phyloP scores from a whole-genome alignment of 106 monocot species.

The Alisma plantagoaquatica region DNA sequence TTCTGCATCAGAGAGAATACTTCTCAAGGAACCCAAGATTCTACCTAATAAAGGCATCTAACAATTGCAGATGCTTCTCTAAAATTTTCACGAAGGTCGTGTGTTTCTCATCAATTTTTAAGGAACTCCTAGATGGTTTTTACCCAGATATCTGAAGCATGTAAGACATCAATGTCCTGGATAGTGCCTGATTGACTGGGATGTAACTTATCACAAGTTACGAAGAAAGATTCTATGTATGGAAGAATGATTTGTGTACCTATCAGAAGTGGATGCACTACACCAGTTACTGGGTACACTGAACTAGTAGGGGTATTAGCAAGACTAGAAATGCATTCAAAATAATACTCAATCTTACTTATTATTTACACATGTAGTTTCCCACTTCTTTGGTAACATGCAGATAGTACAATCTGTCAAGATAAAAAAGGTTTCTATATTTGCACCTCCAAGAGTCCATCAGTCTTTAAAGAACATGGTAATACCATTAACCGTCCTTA shows the following conservation, averaged over 20 bases:
- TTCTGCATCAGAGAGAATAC: slow-evolving; percentile 89
- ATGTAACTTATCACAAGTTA: slow-evolving; percentile 80
- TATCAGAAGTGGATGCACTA: slow-evolving; percentile 61
- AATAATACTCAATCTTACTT: slow-evolving; percentile 73
- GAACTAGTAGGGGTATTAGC: slow-evolving; percentile 19
- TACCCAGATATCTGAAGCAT: slow-evolving; percentile 35
- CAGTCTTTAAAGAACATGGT: too few species aligned
- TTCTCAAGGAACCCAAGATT: slow-evolving; percentile 94
- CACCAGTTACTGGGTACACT: slow-evolving; percentile 24
- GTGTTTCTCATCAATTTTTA: slow-evolving; percentile 62
- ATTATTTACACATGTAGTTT: too few species aligned
- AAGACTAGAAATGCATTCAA: slow-evolving; percentile 48
- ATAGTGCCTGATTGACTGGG: slow-evolving; percentile 36
- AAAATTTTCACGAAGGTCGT: slow-evolving; percentile 74
- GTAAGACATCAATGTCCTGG: slow-evolving; percentile 28
- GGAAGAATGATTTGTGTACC: slow-evolving; percentile 91
- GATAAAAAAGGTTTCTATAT: too few species aligned
- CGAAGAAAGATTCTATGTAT: slow-evolving; percentile 96
- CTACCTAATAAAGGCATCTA: slow-evolving; percentile 90
- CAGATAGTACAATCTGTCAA: too few species aligned
- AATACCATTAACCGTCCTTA: too few species aligned
- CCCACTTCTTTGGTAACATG: too few species aligned
- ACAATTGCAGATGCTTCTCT: slow-evolving; percentile 74
- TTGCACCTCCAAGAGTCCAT: too few species aligned
- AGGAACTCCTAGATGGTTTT: slow-evolving; percentile 13